phyloP scores from a whole-genome alignment of 1,139 yeast species.

The Williopsis jadinii region DNA sequence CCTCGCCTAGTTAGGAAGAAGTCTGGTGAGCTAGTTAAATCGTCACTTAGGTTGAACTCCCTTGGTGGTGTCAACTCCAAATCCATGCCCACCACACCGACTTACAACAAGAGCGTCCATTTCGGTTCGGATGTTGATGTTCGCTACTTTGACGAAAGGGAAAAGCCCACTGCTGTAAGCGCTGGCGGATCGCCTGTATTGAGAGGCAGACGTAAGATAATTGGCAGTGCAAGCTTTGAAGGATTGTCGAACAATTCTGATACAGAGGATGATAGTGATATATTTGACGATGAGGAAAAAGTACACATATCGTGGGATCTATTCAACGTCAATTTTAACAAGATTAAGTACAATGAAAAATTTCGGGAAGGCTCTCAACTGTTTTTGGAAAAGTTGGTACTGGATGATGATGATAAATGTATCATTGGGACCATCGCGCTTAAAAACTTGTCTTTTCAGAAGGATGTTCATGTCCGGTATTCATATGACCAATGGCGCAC shows the following conservation, averaged over 20 bases:
- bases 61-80: conserved; percentile 39
- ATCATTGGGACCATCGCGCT: conserved; percentile 74
- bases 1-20: conserved; percentile 53
- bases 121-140: conserved; percentile 67
- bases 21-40: conserved; percentile 74
- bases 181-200: conserved; percentile 54
- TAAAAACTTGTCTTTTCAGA: conserved; percentile 58
- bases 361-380: conserved; percentile 39
- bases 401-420: conserved; percentile 48
- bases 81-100: conserved; percentile 71
- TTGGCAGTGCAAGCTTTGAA: conserved; percentile 19
- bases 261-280: conserved; percentile 15
- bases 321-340: conserved; percentile 39
- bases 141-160: conserved; percentile 63
- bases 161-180: conserved; percentile 69
- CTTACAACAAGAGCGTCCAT: conserved; percentile 62
- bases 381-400: conserved; percentile 57
- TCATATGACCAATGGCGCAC: conserved; percentile 71
- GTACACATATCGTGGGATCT: conserved; percentile 41
- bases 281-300: conserved; percentile 22
- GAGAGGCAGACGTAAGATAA: conserved; percentile 13
- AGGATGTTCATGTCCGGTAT: conserved; percentile 55
- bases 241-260: conserved; percentile 5
- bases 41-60: conserved; percentile 52
- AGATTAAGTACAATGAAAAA: conserved; percentile 25